These are phyloP conservation scores for Claviceps africana DNA, from an alignment of 2,329 filamentous ascomycete genomes.

Conservation along the genomic window DNA sequence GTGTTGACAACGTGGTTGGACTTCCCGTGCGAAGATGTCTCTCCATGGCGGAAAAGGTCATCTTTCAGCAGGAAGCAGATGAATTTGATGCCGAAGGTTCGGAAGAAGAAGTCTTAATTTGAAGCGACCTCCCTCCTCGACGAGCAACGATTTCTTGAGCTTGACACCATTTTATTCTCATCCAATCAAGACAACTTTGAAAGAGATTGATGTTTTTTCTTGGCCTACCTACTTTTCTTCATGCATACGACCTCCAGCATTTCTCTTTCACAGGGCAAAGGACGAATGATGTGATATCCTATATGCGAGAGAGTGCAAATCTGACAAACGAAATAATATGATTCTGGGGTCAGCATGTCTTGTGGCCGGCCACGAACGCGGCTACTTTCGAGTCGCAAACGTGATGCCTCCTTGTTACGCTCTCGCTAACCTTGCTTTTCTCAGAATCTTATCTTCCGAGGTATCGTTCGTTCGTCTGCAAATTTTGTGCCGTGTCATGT, in stretches of 20 bases:
- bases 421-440: not conserved
- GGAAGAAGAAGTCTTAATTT: slow-evolving; percentile 19
- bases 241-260: not conserved
- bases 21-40: slow-evolving; percentile 68
- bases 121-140: not conserved
- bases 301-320: not conserved
- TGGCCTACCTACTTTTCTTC: not conserved
- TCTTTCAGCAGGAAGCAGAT: slow-evolving; percentile 58
- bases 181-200: not conserved
- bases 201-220: not conserved
- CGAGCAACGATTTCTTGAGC: not conserved
- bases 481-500: not conserved
- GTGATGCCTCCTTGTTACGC: not conserved
- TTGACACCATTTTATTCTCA: not conserved
- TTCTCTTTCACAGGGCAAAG: not conserved
- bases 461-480: not conserved
- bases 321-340: not conserved
- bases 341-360: not conserved
- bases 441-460: not conserved
- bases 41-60: slow-evolving; percentile 74
- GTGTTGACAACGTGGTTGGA: slow-evolving; percentile 88
- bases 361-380: not conserved
- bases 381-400: not conserved
- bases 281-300: not conserved
- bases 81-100: slow-evolving; percentile 36